Percentiles rank a stretch among this genome's conserved stretches.
Conservation (phyloP, 768 basidiomycete species). For the Trametes cubensis region DNA sequence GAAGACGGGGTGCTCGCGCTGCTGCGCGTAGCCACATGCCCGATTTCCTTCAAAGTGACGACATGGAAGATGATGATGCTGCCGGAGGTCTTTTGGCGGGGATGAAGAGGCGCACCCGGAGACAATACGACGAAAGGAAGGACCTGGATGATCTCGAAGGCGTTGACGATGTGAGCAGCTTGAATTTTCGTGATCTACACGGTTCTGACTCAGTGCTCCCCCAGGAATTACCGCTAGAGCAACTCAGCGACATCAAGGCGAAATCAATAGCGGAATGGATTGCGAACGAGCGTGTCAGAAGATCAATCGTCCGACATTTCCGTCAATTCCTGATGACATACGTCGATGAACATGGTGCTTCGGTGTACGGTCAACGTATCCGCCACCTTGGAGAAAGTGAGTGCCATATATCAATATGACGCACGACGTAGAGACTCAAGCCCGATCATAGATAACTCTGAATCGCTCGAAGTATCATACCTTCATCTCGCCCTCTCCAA, state of each 20-base stretch:
- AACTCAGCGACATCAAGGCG: constrained; percentile 96
- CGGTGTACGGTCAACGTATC: constrained; percentile 94
- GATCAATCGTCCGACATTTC: constrained; percentile 91
- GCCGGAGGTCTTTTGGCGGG: constrained; percentile 66
- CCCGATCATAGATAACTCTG: constrained; percentile 76
- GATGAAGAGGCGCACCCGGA: constrained; percentile 80
- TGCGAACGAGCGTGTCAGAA: constrained; percentile 85
- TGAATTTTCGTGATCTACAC: constrained; percentile 2
- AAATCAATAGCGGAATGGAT: constrained; percentile 99
- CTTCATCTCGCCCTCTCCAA: constrained; percentile 92
- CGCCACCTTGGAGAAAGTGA: constrained; percentile 92
- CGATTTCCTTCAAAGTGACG: constrained; percentile 85
- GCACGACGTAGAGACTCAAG: background rate
- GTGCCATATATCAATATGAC: constrained; percentile 23
- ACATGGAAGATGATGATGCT: constrained; percentile 68
- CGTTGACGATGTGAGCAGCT: constrained; percentile 71
- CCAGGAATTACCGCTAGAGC: constrained; percentile 92
- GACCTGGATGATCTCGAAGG: constrained; percentile 92
- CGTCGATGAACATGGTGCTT: constrained; percentile 87
- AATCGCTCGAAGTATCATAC: constrained; percentile 97
- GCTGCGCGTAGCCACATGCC: constrained; percentile 81
- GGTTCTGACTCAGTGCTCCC: background rate
- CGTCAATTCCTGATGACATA: constrained; percentile 95
- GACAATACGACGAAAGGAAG: constrained; percentile 91
- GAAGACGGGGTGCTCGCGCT: constrained; percentile 72